Evolutionary conservation across 2,329 filamentous ascomycete species (phyloP).

Genomic region (Alternaria sp.): DNA sequence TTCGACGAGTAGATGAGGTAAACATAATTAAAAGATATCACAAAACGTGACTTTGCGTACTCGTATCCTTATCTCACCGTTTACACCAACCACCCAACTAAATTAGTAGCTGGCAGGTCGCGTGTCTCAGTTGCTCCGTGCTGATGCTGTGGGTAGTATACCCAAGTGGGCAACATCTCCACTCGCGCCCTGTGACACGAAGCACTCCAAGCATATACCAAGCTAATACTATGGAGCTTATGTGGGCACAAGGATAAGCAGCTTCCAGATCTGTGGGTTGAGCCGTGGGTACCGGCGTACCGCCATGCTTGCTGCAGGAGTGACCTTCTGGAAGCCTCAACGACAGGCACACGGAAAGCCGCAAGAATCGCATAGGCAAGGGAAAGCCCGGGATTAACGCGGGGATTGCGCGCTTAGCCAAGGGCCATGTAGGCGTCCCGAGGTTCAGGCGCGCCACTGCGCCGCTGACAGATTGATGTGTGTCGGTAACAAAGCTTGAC

Average conservation of each 20-base stretch:
- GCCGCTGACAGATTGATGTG: neutral
- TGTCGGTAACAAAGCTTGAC: slow-evolving; percentile 2
- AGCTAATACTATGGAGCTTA: slow-evolving; percentile 1
- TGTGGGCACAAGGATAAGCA: neutral
- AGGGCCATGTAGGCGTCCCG: neutral
- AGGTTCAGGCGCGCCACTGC: neutral
- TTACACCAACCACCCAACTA: neutral
- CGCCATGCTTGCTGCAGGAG: neutral
- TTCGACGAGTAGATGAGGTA: neutral
- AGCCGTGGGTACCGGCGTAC: neutral
- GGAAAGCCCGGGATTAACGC: slow-evolving; percentile 8
- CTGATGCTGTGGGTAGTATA: neutral
- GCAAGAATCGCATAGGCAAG: neutral
- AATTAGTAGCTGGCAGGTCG: neutral
- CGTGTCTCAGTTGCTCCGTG: neutral
- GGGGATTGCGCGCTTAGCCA: slow-evolving; percentile 5
- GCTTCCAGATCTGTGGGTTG: slow-evolving; percentile 3
- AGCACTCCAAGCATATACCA: neutral
- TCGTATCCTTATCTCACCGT: neutral
- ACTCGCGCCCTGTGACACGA: neutral
- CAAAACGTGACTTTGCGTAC: neutral
- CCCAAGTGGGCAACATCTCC: slow-evolving; percentile 4
- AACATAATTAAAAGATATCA: neutral
- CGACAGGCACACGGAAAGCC: neutral
- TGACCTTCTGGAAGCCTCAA: slow-evolving; percentile 4